phyloP scores from a whole-genome alignment of 2,329 filamentous ascomycete species.

The Pseudopyricularia cyperi region DNA sequence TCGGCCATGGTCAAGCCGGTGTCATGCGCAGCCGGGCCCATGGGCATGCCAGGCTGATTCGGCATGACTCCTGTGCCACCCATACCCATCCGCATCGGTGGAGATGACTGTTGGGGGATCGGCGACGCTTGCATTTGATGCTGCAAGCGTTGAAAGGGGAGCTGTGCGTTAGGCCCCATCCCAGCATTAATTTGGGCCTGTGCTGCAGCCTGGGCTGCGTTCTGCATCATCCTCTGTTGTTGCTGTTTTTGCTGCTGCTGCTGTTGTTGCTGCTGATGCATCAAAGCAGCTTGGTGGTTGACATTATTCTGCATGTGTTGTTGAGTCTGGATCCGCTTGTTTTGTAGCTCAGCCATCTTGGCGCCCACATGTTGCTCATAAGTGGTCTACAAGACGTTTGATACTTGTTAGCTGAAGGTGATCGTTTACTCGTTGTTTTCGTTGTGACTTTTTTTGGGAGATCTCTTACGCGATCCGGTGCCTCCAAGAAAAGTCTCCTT shows the following conservation, averaged over 20 bases:
- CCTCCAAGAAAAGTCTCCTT: neutral
- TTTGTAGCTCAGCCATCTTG: conserved; percentile 35
- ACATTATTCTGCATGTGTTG: conserved; percentile 35
- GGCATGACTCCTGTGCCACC: conserved; percentile 12
- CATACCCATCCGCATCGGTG: conserved; percentile 25
- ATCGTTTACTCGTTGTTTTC: conserved; percentile 4
- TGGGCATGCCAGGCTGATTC: conserved; percentile 20
- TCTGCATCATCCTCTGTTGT: conserved; percentile 39
- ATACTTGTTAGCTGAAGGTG: neutral
- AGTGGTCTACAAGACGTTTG: conserved; percentile 22
- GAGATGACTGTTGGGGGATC: conserved; percentile 29
- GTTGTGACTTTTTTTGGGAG: conserved; percentile 17
- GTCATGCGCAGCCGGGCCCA: conserved; percentile 18
- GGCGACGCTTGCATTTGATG: conserved; percentile 44
- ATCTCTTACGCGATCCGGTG: neutral
- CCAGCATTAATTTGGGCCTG: conserved; percentile 35
- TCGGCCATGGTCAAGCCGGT: conserved; percentile 28
- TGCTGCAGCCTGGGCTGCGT: conserved; percentile 16
- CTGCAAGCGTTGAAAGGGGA: conserved; percentile 43
- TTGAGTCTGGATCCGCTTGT: conserved; percentile 36
- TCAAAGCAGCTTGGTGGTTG: conserved; percentile 17
- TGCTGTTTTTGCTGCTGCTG: conserved; percentile 18
- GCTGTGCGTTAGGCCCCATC: conserved; percentile 35
- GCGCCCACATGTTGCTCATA: conserved; percentile 35
- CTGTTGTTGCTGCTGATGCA: conserved; percentile 18